A percentile compares a stretch with the other conserved stretches of the same genome.
Evolutionary conservation across 1,139 yeast genomes (phyloP).

Genomic region (Yamadazyma triangularis): DNA sequence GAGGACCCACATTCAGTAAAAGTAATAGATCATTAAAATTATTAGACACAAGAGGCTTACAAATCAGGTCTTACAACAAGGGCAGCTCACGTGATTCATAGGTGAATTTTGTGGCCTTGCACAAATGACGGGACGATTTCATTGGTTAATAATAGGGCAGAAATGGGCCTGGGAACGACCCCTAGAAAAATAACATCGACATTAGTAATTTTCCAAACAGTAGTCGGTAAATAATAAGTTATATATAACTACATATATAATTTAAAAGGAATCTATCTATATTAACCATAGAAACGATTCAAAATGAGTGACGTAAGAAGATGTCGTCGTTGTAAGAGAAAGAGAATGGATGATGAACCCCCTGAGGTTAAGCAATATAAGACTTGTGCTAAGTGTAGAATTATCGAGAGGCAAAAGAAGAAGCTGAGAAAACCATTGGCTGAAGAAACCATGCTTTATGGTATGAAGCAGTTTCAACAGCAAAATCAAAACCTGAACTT

Average conservation of each 20-base stretch:
- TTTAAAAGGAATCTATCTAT: neutral
- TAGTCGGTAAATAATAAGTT: too few species aligned
- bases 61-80: too few species aligned
- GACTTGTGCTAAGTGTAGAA: constrained; percentile 58
- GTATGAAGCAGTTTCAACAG: constrained; percentile 45
- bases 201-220: too few species aligned
- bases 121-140: too few species aligned
- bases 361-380: constrained; percentile 54
- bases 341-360: constrained; percentile 57
- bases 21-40: too few species aligned
- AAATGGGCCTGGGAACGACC: too few species aligned
- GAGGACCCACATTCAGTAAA: too few species aligned
- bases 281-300: neutral
- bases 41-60: too few species aligned
- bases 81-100: too few species aligned
- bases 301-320: constrained; percentile 29
- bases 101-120: too few species aligned
- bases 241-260: neutral
- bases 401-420: constrained; percentile 49
- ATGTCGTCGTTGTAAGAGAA: constrained; percentile 58
- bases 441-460: constrained; percentile 46
- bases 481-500: constrained; percentile 36
- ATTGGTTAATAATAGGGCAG: too few species aligned
- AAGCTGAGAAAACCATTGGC: constrained; percentile 45
- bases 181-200: neutral